These are phyloP conservation scores for Picea abies DNA, from an alignment of 83 land plant species.

Conservation along the genomic window DNA sequence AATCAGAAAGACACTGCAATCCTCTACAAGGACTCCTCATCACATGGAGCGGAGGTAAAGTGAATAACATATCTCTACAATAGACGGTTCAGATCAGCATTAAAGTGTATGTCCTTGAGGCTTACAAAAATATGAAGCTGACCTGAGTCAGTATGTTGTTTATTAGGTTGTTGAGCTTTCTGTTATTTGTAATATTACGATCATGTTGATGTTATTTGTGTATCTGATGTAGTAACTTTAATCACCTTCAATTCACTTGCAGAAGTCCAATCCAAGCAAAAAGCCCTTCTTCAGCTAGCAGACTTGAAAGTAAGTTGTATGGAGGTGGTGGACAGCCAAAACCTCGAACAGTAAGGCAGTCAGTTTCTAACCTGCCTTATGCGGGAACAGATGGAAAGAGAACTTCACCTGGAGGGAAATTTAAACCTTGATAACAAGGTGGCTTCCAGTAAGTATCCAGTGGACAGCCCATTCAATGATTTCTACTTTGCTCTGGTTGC, in stretches of 20 bases:
- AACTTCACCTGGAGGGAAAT: constrained; percentile 15
- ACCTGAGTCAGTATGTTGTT: neutral
- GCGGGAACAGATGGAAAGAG: neutral
- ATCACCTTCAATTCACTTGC: constrained; percentile 5
- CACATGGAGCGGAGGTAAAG: constrained; percentile 11
- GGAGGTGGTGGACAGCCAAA: constrained; percentile 2
- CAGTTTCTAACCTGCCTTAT: constrained; percentile 9
- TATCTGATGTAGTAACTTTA: neutral
- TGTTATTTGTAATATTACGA: neutral
- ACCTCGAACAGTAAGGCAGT: constrained; percentile 13
- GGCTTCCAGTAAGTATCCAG: neutral
- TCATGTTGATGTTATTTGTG: neutral
- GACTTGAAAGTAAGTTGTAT: neutral
- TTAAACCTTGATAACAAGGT: neutral
- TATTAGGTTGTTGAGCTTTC: neutral
- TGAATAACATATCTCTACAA: neutral
- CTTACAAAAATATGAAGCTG: neutral
- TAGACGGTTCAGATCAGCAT: neutral
- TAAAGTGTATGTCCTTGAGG: too few relatives aligned
- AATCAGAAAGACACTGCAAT: constrained; percentile 1
- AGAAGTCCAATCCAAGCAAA: constrained; percentile 18
- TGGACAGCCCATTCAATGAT: neutral
- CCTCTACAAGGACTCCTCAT: neutral
- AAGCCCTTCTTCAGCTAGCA: constrained; percentile 15
- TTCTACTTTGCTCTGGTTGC: neutral